These are phyloP conservation scores for Fusarium sacchari DNA, from an alignment of 2,329 filamentous ascomycete genomes.

Conservation along the genomic window DNA sequence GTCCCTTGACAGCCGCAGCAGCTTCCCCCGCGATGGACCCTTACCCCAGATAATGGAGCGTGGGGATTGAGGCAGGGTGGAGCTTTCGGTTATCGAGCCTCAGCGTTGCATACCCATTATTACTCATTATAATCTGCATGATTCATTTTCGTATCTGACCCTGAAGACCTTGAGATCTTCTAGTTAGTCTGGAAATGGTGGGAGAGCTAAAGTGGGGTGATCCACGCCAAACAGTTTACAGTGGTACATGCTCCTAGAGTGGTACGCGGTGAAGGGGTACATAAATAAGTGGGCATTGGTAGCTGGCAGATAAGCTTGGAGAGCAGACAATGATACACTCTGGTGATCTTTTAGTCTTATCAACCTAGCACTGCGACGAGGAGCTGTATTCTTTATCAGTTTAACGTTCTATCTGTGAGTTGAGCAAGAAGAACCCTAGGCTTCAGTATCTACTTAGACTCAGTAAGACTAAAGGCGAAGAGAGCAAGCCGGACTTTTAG, in stretches of 20 bases:
- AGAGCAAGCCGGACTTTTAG: not conserved
- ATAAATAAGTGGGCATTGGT: not conserved
- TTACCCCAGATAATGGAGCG: not conserved
- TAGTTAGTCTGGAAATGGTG: not conserved
- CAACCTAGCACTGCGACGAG: not conserved
- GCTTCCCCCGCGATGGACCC: not conserved
- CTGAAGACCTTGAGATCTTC: accelerated
- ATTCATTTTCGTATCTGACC: not conserved
- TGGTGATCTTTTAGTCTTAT: too few relatives aligned
- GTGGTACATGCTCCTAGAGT: too few relatives aligned
- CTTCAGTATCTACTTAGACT: not conserved
- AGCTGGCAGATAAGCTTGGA: not conserved
- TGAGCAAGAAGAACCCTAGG: not conserved
- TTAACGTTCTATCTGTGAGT: not conserved
- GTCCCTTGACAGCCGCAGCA: accelerated
- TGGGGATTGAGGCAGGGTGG: not conserved
- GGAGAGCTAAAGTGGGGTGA: not conserved
- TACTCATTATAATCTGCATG: not conserved
- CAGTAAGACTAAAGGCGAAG: not conserved
- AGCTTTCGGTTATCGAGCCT: not conserved
- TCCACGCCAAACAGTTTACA: not conserved
- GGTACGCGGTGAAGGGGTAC: not conserved
- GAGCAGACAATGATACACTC: not conserved
- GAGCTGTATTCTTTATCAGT: accelerated
- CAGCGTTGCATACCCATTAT: too few relatives aligned